These are phyloP conservation scores for Clarireedia sp. DNA, from an alignment of 2,329 filamentous ascomycete genomes.

Conservation along the genomic window DNA sequence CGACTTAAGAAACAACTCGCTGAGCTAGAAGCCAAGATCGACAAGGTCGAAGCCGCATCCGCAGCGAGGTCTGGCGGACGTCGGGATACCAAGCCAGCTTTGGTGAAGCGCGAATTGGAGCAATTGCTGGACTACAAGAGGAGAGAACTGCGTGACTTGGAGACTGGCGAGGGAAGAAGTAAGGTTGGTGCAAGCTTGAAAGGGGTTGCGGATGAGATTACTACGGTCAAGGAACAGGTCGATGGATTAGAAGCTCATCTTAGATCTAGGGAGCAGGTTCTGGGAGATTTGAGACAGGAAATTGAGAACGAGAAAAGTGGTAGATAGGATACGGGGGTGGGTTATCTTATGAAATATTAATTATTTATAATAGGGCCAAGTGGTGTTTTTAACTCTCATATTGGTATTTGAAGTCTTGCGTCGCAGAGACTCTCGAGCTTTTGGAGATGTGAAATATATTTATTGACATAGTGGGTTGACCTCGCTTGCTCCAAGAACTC, in stretches of 20 bases:
- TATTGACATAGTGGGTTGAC: too few species aligned
- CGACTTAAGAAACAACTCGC: slow-evolving; percentile 84
- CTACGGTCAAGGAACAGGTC: slow-evolving; percentile 87
- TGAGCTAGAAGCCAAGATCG: slow-evolving; percentile 82
- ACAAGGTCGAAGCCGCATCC: slow-evolving; percentile 68
- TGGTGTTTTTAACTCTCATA: not conserved
- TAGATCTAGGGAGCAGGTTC: slow-evolving; percentile 61
- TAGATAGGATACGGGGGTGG: slow-evolving; percentile 29
- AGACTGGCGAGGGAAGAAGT: slow-evolving; percentile 61
- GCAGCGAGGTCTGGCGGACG: slow-evolving; percentile 55
- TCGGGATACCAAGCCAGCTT: slow-evolving; percentile 73
- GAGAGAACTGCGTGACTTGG: slow-evolving; percentile 65
- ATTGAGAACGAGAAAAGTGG: slow-evolving; percentile 77
- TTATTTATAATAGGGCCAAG: slow-evolving; percentile 3
- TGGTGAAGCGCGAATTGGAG: slow-evolving; percentile 91
- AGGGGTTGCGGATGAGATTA: slow-evolving; percentile 75
- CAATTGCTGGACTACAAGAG: slow-evolving; percentile 94
- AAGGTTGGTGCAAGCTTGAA: slow-evolving; percentile 66
- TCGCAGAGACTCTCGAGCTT: too few species aligned
- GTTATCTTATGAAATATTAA: slow-evolving; percentile 7
- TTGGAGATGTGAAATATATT: too few species aligned
- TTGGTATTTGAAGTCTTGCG: too few species aligned
- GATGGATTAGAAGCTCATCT: slow-evolving; percentile 83
- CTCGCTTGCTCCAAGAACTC: too few species aligned
- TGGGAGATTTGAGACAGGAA: slow-evolving; percentile 71